Evolutionary conservation across 768 basidiomycete genomes (phyloP).

Genomic region (Amanita thiersii): DNA sequence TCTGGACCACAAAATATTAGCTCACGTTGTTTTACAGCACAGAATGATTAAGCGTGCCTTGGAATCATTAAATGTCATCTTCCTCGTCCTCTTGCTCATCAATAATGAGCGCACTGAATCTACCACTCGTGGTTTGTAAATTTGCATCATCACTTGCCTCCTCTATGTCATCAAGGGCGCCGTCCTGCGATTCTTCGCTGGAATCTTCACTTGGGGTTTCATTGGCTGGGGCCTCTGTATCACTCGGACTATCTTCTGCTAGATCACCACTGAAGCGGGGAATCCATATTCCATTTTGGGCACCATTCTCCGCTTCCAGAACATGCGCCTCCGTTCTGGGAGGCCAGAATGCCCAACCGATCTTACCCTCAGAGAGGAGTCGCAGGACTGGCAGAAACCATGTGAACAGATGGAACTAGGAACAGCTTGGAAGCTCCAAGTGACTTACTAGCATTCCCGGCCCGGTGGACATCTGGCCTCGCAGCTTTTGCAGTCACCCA

Average conservation of each 20-base stretch:
- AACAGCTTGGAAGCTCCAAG: background rate
- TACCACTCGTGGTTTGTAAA: background rate
- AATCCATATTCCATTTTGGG: constrained; percentile 53
- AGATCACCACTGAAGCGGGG: constrained; percentile 25
- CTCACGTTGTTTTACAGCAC: background rate
- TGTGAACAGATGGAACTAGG: background rate
- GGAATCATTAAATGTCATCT: constrained; percentile 9
- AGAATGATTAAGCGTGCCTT: too few relatives aligned
- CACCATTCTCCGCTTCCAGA: constrained; percentile 18
- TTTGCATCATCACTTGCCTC: constrained; percentile 19
- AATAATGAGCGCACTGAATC: constrained; percentile 4
- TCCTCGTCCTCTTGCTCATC: constrained; percentile 26
- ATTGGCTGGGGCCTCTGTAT: constrained; percentile 15
- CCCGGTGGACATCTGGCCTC: constrained; percentile 79
- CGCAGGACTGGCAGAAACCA: constrained; percentile 53
- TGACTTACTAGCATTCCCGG: constrained; percentile 80
- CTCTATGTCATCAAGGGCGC: constrained; percentile 22
- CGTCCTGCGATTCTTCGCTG: constrained; percentile 20
- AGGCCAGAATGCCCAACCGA: constrained; percentile 86
- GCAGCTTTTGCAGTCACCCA: constrained; percentile 92
- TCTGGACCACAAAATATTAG: background rate
- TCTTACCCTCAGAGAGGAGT: constrained; percentile 70
- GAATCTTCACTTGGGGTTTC: constrained; percentile 13
- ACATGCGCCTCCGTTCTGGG: constrained; percentile 30
- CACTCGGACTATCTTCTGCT: constrained; percentile 15